Evolutionary conservation across 164 flowering plant genomes (phyloP).

Genomic region (Dillenia suffruticosa): DNA sequence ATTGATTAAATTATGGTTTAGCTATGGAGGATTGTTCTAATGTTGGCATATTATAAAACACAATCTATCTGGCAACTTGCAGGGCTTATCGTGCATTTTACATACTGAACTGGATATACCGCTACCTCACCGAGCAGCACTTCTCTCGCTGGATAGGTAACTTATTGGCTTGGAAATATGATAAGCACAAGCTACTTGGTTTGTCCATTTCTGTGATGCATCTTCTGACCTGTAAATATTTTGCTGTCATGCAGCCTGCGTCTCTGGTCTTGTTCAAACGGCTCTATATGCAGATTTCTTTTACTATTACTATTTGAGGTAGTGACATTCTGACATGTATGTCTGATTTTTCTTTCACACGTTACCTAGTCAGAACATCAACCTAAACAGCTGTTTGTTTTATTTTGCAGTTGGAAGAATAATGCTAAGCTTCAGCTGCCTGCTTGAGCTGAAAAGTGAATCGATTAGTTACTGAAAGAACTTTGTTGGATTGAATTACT

Average conservation of each 20-base stretch:
- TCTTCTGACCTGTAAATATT: not conserved
- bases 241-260: slow-evolving; percentile 40
- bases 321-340: not conserved
- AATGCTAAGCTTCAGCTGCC: slow-evolving; percentile 65
- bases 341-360: too few relatives aligned
- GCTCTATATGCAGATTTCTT: slow-evolving; percentile 80
- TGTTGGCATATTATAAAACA: slow-evolving; percentile 59
- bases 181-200: too few relatives aligned
- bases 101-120: slow-evolving; percentile 85
- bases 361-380: too few relatives aligned
- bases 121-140: slow-evolving; percentile 65
- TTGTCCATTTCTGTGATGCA: too few relatives aligned
- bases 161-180: slow-evolving; percentile 5
- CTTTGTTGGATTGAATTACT: too few relatives aligned
- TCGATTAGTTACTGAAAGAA: too few relatives aligned
- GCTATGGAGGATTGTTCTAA: slow-evolving; percentile 66
- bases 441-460: slow-evolving; percentile 27
- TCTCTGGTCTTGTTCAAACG: slow-evolving; percentile 76
- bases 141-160: slow-evolving; percentile 76
- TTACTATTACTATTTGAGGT: slow-evolving; percentile 75
- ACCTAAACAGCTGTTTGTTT: not conserved
- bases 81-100: slow-evolving; percentile 88
- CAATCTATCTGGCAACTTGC: slow-evolving; percentile 14
- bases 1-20: too few relatives aligned
- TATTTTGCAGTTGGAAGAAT: slow-evolving; percentile 67